These are phyloP conservation scores for Suillus weaverae DNA, from an alignment of 768 basidiomycete species.

Conservation along the genomic window DNA sequence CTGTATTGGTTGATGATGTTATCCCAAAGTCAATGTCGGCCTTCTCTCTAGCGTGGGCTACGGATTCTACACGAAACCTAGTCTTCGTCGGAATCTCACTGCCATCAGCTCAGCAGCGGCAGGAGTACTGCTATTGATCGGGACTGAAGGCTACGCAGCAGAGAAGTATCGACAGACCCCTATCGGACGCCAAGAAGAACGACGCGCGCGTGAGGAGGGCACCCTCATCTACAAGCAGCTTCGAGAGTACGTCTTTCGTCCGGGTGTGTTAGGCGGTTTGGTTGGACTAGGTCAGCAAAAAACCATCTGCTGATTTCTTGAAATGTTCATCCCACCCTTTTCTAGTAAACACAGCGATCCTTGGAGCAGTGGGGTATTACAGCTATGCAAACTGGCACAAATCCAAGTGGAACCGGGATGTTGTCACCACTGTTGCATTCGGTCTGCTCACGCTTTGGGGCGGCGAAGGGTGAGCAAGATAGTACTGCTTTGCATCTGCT, in stretches of 20 bases:
- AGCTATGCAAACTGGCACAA: conserved; percentile 66
- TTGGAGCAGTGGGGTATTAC: conserved; percentile 64
- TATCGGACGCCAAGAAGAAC: conserved; percentile 56
- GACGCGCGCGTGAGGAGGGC: conserved; percentile 58
- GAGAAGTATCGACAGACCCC: conserved; percentile 62
- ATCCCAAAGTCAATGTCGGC: conserved; percentile 63
- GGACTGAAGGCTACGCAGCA: conserved; percentile 61
- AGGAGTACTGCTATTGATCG: conserved; percentile 55
- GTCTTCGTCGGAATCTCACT: conserved; percentile 57
- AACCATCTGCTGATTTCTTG: neutral
- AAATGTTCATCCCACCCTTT: neutral
- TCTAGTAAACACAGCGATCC: conserved; percentile 62
- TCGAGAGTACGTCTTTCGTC: conserved; percentile 58
- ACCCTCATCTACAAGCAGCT: conserved; percentile 52
- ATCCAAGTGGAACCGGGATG: conserved; percentile 62
- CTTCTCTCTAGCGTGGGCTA: conserved; percentile 62
- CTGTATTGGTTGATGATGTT: neutral
- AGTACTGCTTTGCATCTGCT: neutral
- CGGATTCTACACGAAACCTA: conserved; percentile 60
- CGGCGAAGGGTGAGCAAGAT: conserved; percentile 59
- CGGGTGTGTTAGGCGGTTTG: conserved; percentile 65
- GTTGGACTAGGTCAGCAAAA: conserved; percentile 54
- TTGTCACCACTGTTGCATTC: conserved; percentile 55
- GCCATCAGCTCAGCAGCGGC: conserved; percentile 54
- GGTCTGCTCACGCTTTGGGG: conserved; percentile 62